Conservation (phyloP, 768 basidiomycete genomes). For the Rhizopogon rudus region DNA sequence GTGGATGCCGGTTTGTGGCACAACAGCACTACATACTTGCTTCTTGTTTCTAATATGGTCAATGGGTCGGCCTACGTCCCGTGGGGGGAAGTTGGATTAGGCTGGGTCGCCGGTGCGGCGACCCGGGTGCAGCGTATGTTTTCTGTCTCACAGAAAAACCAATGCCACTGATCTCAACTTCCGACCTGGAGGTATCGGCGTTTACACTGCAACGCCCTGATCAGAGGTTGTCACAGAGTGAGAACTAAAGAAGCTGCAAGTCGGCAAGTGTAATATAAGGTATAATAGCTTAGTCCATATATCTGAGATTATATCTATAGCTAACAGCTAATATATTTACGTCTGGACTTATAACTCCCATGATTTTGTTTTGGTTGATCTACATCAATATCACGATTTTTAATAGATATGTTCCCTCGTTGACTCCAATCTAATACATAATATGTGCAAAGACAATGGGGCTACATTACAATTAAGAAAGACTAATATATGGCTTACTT, state of each 20-base stretch:
- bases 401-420: too few relatives aligned
- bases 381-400: too few relatives aligned
- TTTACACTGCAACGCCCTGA: constrained; percentile 12
- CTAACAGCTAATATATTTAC: not conserved
- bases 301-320: not conserved
- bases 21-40: too few relatives aligned
- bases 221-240: not conserved
- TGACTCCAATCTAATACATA: too few relatives aligned
- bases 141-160: constrained; percentile 5
- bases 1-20: too few relatives aligned
- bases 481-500: too few relatives aligned
- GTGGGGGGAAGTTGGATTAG: constrained; percentile 15
- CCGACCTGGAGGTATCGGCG: constrained; percentile 13
- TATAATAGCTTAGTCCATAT: not conserved
- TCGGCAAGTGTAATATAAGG: not conserved
- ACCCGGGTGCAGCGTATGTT: constrained; percentile 14
- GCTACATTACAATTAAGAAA: too few relatives aligned
- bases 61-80: constrained; percentile 9
- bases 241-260: not conserved
- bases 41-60: too few relatives aligned
- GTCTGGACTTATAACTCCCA: too few relatives aligned
- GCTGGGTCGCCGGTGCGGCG: constrained; percentile 8
- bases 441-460: too few relatives aligned
- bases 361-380: too few relatives aligned
- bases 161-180: constrained; percentile 19